Evolutionary conservation across 2,329 filamentous ascomycete species (phyloP), one percentile per base, ranked within the genome.

Genomic region (Thermothelomyces thermophilus): DNA sequence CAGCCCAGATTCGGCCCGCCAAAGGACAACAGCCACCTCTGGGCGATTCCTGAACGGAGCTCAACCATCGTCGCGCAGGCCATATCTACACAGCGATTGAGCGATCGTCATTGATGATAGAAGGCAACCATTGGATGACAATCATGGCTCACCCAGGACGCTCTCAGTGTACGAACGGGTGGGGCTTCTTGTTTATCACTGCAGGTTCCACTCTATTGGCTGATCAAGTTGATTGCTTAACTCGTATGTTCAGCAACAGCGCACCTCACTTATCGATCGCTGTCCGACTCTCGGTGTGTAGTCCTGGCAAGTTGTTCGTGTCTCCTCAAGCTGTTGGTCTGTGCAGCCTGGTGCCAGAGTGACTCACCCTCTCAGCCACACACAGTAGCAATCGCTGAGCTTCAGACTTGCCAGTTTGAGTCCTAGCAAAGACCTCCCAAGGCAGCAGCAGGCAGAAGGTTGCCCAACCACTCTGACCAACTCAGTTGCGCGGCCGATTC

Each of bases 321-420:
- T 11, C 24, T 37, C 34, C 40, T 44, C 24, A 40, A 34, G 46
- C 40, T 31, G n/a, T 17, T 10, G n/a, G 41, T 34, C 5, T 16
- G 28, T 45, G 20, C 19, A n/a, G 26, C 34, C 39, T 22, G 41
- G 10, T 43, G 22, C 13, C 7, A 5, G 13, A 13, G 16, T 50
- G 48, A 50, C 17, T 50, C 48, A 50, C 41, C 17, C n/a, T 6
- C 41, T 26, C 35, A 46, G 42, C 31, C 41, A 40, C 48, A 24
- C 17, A 31, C 16, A 11, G 30, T 19, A 42, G 40, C 30, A 49
- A 43, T 11, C 26, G 26, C 7, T 26, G 7, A 16, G 47, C 10
- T 34, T 44, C 9, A 40, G 39, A 7, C 37, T 6, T 6, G 11
- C 11, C 16, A 5, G 44, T 46, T 19, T 46, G 35, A 22, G 13